Conservation (phyloP, 2,329 filamentous ascomycete species). For the Amphichorda felina region DNA sequence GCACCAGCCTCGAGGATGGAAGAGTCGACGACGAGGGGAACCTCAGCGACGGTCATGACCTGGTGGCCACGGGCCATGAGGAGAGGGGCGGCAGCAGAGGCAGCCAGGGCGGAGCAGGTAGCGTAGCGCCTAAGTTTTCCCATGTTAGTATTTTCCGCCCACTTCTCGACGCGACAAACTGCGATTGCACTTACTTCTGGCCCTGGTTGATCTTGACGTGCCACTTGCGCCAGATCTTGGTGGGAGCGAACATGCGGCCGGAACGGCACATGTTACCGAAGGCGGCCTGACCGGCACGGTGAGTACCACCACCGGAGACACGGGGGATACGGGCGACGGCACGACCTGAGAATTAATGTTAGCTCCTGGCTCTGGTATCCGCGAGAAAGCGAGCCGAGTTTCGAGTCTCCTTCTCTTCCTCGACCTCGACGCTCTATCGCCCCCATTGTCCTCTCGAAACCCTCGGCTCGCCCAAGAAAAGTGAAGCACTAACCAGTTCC, state of each 20-base stretch:
- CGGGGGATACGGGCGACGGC: slow-evolving; percentile 99
- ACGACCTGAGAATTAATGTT: slow-evolving; percentile 55
- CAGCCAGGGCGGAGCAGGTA: slow-evolving; percentile 92
- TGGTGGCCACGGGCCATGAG: slow-evolving; percentile 96
- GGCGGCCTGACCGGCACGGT: slow-evolving; percentile 98
- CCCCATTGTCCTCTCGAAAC: no score
- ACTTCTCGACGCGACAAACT: neutral
- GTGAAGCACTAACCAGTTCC: slow-evolving; percentile 71
- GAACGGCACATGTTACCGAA: slow-evolving; percentile 99
- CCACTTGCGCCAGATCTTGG: slow-evolving; percentile 99
- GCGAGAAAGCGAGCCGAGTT: neutral
- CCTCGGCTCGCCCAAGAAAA: neutral
- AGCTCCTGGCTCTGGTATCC: slow-evolving; percentile 6
- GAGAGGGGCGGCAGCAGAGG: slow-evolving; percentile 88
- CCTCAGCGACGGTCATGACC: slow-evolving; percentile 83
- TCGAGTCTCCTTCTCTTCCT: neutral
- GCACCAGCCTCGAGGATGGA: slow-evolving; percentile 71
- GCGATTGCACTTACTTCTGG: slow-evolving; percentile 66
- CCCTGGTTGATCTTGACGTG: slow-evolving; percentile 99
- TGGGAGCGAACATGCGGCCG: slow-evolving; percentile 99
- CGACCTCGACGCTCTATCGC: no score
- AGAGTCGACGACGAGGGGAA: slow-evolving; percentile 92
- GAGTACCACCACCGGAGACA: slow-evolving; percentile 99
- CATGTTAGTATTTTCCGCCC: slow-evolving; percentile 1
- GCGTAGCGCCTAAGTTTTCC: slow-evolving; percentile 67